phyloP scores from a whole-genome alignment of 2,329 filamentous ascomycete species.

The Paraconiothyrium brasiliense region DNA sequence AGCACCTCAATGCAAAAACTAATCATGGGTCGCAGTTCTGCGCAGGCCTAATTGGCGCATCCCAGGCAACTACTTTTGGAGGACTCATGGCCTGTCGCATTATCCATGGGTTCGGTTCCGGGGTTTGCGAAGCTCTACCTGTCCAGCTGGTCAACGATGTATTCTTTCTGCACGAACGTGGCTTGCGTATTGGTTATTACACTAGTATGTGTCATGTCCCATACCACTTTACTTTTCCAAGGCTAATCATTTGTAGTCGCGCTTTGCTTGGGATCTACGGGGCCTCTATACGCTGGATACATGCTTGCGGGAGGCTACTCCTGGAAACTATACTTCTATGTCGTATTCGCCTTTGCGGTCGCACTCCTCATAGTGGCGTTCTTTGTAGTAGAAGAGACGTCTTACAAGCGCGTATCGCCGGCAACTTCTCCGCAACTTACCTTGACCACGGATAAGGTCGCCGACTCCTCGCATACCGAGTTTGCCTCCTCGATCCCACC shows the following conservation, averaged over 20 bases:
- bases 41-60: conserved; percentile 55
- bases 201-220: conserved; percentile 44
- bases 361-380: conserved; percentile 59
- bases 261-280: conserved; percentile 65
- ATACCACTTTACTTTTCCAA: not conserved
- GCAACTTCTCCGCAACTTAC: conserved; percentile 14
- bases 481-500: conserved; percentile 33
- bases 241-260: conserved; percentile 51
- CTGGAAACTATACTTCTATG: conserved; percentile 70
- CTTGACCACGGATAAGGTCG: conserved; percentile 20
- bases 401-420: conserved; percentile 52
- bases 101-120: conserved; percentile 55
- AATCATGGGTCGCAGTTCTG: conserved; percentile 42
- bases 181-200: conserved; percentile 66
- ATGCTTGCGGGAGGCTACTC: conserved; percentile 68
- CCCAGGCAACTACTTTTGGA: conserved; percentile 51
- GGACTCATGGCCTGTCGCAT: conserved; percentile 55
- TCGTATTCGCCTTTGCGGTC: conserved; percentile 64
- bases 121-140: conserved; percentile 58
- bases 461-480: conserved; percentile 32
- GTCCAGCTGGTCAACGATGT: conserved; percentile 61
- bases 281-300: conserved; percentile 68
- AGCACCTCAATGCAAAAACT: not conserved
- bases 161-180: conserved; percentile 59
- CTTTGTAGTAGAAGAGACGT: conserved; percentile 68